Base-by-base conservation (phyloP, 75 land plant species). In the Selaginella moellendorffii region DNA sequence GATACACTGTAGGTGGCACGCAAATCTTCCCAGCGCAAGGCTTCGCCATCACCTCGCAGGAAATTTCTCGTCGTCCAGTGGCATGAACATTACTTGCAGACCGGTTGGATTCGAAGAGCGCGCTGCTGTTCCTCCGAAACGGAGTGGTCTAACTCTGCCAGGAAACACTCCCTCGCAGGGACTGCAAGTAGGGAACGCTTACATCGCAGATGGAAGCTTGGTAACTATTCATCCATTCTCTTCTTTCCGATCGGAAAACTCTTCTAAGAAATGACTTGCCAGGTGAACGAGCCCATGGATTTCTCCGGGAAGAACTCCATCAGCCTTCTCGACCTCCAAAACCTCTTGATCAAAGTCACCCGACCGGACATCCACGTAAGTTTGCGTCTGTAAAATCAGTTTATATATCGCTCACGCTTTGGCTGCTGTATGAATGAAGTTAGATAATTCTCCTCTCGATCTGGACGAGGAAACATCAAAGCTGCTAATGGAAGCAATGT, bases 401-500 rank as follows among this genome's bases (percentile, higher is more conserved):
- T n/a, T n/a, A n/a, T n/a, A n/a, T n/a, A n/a, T n/a, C n/a, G n/a
- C n/a, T n/a, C n/a, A n/a, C n/a, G n/a, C n/a, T n/a, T n/a, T n/a
- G n/a, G n/a, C n/a, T n/a, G n/a, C 21, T 17, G 2, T 21, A 21
- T 20, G 59, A 31, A 22, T 63, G 62, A 63, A 76, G 78, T 66
- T 72, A 63, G 65, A 63, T 56, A 66, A 66, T 30, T 51, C 62
- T 29, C 65, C 71, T 5, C 29, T 67, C 8, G 29, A 76, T 19
- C 10, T 76, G 29, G 71, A 66, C 52, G 64, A 68, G 21, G 24
- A 31, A 27, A 29, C 42, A 26, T 71, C 65, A 36, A 62, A 54
- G 66, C 30, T 76, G 54, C 66, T 76, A 5, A 72, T 64, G 75
- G 78, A 72, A 31, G 78, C 76, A 1, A 72, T 76, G 78, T 27